A percentile compares a stretch with the other conserved stretches of the same genome.
phyloP scores from a whole-genome alignment of 192 early-diverging fungal species.

The Linnemannia hyalina region DNA sequence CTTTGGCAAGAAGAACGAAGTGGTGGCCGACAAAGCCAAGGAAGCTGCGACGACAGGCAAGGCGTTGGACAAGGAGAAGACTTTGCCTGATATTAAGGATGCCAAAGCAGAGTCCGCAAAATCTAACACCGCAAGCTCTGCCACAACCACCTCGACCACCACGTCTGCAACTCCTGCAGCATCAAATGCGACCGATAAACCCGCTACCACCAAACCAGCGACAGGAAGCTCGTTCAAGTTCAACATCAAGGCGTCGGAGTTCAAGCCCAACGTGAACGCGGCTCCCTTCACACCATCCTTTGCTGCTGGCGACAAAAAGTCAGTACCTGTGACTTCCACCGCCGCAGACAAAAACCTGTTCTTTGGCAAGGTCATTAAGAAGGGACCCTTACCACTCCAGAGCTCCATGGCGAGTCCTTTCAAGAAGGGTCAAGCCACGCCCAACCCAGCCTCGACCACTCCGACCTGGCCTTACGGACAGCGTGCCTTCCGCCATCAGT shows the following conservation, averaged over 20 bases:
- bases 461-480: slow-evolving; percentile 72
- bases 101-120: slow-evolving; percentile 21
- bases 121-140: slow-evolving; percentile 7
- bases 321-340: not conserved
- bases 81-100: slow-evolving; percentile 8
- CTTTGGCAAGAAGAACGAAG: slow-evolving; percentile 67
- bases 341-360: slow-evolving; percentile 32
- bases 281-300: slow-evolving; percentile 77
- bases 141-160: not conserved
- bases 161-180: not conserved
- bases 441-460: slow-evolving; percentile 48
- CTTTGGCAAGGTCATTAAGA: slow-evolving; percentile 37
- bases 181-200: slow-evolving; percentile 12
- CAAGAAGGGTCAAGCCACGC: slow-evolving; percentile 53
- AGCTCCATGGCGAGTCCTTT: slow-evolving; percentile 63
- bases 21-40: slow-evolving; percentile 23
- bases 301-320: slow-evolving; percentile 43
- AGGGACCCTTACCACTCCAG: slow-evolving; percentile 44
- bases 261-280: slow-evolving; percentile 82
- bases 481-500: slow-evolving; percentile 65
- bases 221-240: slow-evolving; percentile 67
- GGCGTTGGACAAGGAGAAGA: slow-evolving; percentile 17
- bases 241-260: slow-evolving; percentile 80
- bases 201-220: slow-evolving; percentile 34
- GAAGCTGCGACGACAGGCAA: slow-evolving; percentile 12